Evolutionary conservation across 2,329 filamentous ascomycete species (phyloP).

Genomic region (Metarhizium rileyi): DNA sequence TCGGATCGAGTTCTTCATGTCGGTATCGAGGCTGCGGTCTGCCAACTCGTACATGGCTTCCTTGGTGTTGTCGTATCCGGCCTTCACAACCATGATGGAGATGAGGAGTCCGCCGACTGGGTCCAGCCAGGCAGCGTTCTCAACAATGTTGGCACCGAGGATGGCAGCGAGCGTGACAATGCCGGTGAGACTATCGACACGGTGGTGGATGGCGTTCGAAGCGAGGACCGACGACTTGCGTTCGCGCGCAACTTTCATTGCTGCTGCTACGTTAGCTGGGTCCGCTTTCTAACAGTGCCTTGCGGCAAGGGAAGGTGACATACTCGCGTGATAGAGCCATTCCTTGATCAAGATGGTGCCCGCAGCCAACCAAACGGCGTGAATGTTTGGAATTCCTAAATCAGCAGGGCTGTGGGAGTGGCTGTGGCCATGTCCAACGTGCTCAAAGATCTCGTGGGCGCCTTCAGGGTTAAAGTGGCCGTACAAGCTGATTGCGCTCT

Average conservation of each 20-base stretch:
- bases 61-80: conserved; percentile 77
- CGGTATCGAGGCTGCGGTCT: conserved; percentile 80
- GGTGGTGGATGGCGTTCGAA: conserved; percentile 93
- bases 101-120: conserved; percentile 89
- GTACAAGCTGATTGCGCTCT: conserved; percentile 58
- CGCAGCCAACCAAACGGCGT: conserved; percentile 88
- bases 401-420: conserved; percentile 44
- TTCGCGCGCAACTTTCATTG: conserved; percentile 90
- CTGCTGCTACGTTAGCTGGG: conserved; percentile 30
- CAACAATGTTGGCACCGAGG: conserved; percentile 75
- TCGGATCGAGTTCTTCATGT: conserved; percentile 64
- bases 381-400: conserved; percentile 63
- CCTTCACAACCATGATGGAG: conserved; percentile 85
- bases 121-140: conserved; percentile 84
- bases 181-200: conserved; percentile 89
- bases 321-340: conserved; percentile 94
- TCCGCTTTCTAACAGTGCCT: conserved; percentile 6
- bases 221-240: conserved; percentile 93
- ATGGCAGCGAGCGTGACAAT: conserved; percentile 88
- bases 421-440: conserved; percentile 53
- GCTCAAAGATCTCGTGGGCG: conserved; percentile 51
- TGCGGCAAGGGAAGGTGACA: conserved; percentile 28
- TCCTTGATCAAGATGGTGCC: conserved; percentile 91
- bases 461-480: conserved; percentile 65
- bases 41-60: conserved; percentile 78